Evolutionary conservation across 2,329 filamentous ascomycete species (phyloP).

Genomic region (Sphaerostilbella broomeana): DNA sequence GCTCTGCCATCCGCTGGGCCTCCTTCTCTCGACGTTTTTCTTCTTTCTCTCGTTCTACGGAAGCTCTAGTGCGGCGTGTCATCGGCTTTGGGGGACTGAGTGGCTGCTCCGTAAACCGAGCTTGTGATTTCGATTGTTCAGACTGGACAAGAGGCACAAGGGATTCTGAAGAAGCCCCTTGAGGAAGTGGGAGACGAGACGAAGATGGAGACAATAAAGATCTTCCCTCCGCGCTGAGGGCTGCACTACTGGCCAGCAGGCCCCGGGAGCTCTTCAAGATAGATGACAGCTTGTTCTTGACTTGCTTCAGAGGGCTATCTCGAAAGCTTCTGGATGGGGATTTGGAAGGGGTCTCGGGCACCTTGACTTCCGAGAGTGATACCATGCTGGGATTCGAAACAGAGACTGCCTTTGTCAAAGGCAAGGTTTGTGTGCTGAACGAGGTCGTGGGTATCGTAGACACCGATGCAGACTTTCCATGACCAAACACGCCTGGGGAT

Average conservation of each 20-base stretch:
- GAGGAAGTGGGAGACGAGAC: conserved; percentile 37
- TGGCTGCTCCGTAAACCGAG: conserved; percentile 15
- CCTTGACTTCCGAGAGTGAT: conserved; percentile 39
- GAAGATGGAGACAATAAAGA: conserved; percentile 49
- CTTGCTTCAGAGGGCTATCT: conserved; percentile 81
- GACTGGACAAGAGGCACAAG: conserved; percentile 26
- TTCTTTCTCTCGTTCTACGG: conserved; percentile 54
- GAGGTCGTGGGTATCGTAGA: conserved; percentile 39
- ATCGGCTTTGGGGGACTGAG: conserved; percentile 39
- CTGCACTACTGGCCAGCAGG: conserved; percentile 71
- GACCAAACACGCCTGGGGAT: conserved; percentile 18
- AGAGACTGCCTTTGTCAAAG: conserved; percentile 54
- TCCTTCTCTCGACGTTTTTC: conserved; percentile 63
- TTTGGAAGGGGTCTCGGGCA: conserved; percentile 45
- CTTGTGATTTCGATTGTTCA: conserved; percentile 18
- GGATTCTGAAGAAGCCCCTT: conserved; percentile 43
- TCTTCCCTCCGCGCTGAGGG: conserved; percentile 56
- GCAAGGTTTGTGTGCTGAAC: conserved; percentile 17
- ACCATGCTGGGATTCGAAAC: conserved; percentile 49
- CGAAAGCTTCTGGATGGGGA: conserved; percentile 50
- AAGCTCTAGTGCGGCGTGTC: conserved; percentile 49
- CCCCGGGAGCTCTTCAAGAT: conserved; percentile 83
- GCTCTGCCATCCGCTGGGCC: conserved; percentile 52
- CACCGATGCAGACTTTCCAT: conserved; percentile 59
- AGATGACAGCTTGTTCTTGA: conserved; percentile 87